phyloP scores from a whole-genome alignment of 805 yeast genomes.

The Schizosaccharomyces lindneri region DNA sequence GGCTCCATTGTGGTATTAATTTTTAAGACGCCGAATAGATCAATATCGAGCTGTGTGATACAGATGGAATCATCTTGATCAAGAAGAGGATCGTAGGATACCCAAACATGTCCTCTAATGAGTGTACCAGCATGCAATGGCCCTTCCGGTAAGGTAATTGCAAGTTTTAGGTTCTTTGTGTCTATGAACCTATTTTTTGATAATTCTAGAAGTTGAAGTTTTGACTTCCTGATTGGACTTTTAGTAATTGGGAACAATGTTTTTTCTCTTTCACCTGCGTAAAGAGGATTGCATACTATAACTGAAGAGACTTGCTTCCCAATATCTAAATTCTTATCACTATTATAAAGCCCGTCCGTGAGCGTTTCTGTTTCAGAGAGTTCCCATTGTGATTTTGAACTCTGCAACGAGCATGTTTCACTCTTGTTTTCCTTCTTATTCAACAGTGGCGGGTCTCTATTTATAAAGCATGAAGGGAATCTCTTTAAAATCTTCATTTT shows the following conservation, averaged over 20 bases:
- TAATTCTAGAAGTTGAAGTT: too few relatives aligned
- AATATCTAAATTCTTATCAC: too few relatives aligned
- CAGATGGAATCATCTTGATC: background rate
- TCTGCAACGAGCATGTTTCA: background rate
- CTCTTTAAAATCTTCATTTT: background rate
- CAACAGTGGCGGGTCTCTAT: background rate
- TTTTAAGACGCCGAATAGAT: background rate
- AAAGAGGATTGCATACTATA: too few relatives aligned
- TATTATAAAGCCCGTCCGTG: too few relatives aligned
- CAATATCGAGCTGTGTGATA: background rate
- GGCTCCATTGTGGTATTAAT: background rate
- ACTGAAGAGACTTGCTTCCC: too few relatives aligned
- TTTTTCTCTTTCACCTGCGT: too few relatives aligned
- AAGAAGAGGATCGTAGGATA: background rate
- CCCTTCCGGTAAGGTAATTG: background rate
- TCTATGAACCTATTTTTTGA: background rate
- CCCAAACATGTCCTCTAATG: background rate
- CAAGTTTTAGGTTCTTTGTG: background rate
- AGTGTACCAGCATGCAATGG: background rate
- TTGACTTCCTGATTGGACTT: too few relatives aligned
- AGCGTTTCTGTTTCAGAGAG: background rate
- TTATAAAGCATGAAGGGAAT: background rate
- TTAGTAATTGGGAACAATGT: too few relatives aligned
- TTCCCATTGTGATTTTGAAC: background rate
- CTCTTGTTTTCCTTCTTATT: background rate